A percentile compares a stretch with the other conserved stretches of the same genome.
Evolutionary conservation across 1,284 basidiomycete genomes (phyloP).

Genomic region (Marasmius sp.): DNA sequence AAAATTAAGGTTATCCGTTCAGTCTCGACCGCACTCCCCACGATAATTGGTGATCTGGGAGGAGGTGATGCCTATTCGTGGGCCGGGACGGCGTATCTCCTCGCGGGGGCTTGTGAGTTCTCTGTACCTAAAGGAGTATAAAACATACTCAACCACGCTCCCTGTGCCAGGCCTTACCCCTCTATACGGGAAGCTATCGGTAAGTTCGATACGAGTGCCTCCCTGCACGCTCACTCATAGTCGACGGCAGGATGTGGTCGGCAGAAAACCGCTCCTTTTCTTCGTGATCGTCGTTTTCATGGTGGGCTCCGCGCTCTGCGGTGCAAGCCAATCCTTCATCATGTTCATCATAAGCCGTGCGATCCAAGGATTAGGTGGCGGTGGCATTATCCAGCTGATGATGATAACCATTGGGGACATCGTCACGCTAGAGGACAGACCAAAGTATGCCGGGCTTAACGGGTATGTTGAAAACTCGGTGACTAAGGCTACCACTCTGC

Average conservation of each 20-base stretch:
- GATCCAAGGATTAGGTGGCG: slow-evolving; percentile 24
- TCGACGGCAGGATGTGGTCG: not conserved
- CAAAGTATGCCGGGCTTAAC: not conserved
- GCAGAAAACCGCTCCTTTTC: not conserved
- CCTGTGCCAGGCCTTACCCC: slow-evolving; percentile 2
- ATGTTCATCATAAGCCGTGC: slow-evolving; percentile 36
- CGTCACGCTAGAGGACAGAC: slow-evolving; percentile 4
- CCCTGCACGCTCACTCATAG: not conserved
- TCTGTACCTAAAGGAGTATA: not conserved
- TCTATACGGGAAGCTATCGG: slow-evolving; percentile 8
- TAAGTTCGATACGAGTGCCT: slow-evolving; percentile 23
- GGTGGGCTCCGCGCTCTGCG: slow-evolving; percentile 41
- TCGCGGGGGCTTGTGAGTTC: slow-evolving; percentile 13
- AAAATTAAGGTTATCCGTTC: too few species aligned
- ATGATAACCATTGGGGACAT: slow-evolving; percentile 35
- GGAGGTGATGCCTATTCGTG: slow-evolving; percentile 25
- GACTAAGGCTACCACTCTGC: not conserved
- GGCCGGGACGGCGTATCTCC: slow-evolving; percentile 32
- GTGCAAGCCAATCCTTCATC: slow-evolving; percentile 40
- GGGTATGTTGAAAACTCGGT: not conserved
- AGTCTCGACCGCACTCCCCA: slow-evolving; percentile 26
- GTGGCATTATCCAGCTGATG: slow-evolving; percentile 32
- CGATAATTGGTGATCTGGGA: slow-evolving; percentile 29
- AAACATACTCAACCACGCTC: not conserved
- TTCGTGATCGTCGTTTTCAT: slow-evolving; percentile 28